Percentiles rank a stretch among this genome's conserved stretches.
These are phyloP conservation scores for Botrytis hyacinthi DNA, from an alignment of 2,329 filamentous ascomycete species.

Conservation along the genomic window DNA sequence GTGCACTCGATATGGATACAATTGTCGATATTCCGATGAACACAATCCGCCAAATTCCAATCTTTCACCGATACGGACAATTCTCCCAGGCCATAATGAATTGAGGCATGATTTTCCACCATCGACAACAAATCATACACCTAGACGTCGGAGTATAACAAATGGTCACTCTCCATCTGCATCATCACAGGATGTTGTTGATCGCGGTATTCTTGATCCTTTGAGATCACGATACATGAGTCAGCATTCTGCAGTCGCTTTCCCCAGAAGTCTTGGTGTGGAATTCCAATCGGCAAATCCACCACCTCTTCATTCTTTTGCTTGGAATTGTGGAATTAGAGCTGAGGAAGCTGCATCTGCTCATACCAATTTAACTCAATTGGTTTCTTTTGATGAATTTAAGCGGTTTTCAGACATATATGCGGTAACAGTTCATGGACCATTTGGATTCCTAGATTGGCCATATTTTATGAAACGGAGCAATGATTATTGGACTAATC, in stretches of 20 bases:
- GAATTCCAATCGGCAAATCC: constrained; percentile 38
- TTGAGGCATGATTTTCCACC: neutral
- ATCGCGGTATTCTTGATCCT: constrained; percentile 23
- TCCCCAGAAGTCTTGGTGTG: constrained; percentile 38
- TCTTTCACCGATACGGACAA: neutral
- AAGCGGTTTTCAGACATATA: constrained; percentile 34
- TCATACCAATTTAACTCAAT: constrained; percentile 28
- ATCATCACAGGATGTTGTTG: constrained; percentile 24
- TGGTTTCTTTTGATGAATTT: constrained; percentile 21
- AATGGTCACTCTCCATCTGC: neutral
- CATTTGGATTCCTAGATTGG: constrained; percentile 39
- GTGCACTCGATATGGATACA: constrained; percentile 31
- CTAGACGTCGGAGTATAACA: neutral
- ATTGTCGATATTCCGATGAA: constrained; percentile 29
- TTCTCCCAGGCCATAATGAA: neutral
- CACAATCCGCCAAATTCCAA: neutral
- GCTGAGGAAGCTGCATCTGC: constrained; percentile 28
- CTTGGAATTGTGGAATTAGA: constrained; percentile 40
- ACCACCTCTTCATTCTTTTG: constrained; percentile 42
- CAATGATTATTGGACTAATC: constrained; percentile 37
- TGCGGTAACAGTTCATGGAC: constrained; percentile 34
- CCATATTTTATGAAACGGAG: constrained; percentile 32
- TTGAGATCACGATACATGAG: constrained; percentile 26
- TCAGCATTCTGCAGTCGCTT: constrained; percentile 38
- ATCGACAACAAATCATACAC: neutral